Evolutionary conservation across 148 eudicot genomes (phyloP), one percentile per base, ranked within the genome.

Genomic region (Spergularia marina): DNA sequence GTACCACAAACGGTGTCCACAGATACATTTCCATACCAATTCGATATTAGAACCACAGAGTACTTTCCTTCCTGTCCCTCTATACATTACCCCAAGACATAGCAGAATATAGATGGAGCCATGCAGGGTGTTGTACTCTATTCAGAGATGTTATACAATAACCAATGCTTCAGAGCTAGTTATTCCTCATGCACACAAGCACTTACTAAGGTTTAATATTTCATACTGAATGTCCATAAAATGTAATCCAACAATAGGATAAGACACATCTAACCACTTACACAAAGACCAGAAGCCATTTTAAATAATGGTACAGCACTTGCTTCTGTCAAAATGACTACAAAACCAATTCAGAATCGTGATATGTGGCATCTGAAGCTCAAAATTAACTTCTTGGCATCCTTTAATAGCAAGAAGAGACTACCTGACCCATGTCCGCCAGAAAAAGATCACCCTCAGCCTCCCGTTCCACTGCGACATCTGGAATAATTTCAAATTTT

Each of bases 391-490:
- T 12, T 41, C 69, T 40, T 17, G 69, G 47, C 11, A 6, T 10
- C 53, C 40, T 44, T 21, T 25, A 52, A 21, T 52, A 51, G 44
- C 53, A 21, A 21, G 3, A 53, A 69, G 18, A 40, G 67, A 30
- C 21, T 82, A 90, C 97, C 97, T 95, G 96, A 54, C 98, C 97
- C 98, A 95, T 95, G 79, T 95, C 98, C 71, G 83, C 92, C 79
- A 88, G 89, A 71, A 95, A 70, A 81, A 95, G 91, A 78, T 90
- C 98, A 79, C 97, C 97, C 57, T 92, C 94, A 72, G 75, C 88
- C 83, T 95, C 98, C 62, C 98, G 89, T 86, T 91, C 98, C 83
- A 89, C 49, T 17, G 98, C 97, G 75, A 91, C 77, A 82, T 88
- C 97, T 91, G 83, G 40, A 74, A 64, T 65, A 79, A 56, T 61